These are phyloP conservation scores for Myxozyma sirexii DNA, from an alignment of 805 yeast species.

Conservation along the genomic window DNA sequence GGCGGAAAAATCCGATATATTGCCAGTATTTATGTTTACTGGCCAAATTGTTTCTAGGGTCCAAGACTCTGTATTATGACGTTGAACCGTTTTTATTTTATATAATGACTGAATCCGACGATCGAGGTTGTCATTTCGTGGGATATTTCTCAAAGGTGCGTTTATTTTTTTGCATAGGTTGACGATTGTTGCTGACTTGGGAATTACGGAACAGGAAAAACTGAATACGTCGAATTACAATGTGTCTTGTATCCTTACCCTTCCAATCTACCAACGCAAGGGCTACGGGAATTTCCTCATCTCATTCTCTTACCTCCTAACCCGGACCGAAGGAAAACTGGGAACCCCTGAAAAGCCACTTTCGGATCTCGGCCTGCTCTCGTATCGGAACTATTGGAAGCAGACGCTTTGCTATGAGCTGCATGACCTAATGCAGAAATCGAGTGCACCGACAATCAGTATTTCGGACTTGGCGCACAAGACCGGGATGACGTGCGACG, in stretches of 20 bases:
- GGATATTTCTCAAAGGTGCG: constrained; percentile 91
- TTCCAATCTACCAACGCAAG: constrained; percentile 82
- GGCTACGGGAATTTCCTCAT: constrained; percentile 90
- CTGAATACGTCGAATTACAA: constrained; percentile 75
- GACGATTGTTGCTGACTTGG: neutral
- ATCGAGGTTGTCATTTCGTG: constrained; percentile 68
- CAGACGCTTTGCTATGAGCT: constrained; percentile 59
- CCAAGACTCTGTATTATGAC: constrained; percentile 90
- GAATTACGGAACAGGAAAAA: constrained; percentile 38
- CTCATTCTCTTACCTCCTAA: constrained; percentile 81
- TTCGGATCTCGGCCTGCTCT: constrained; percentile 78
- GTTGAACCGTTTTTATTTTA: constrained; percentile 95
- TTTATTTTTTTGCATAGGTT: neutral
- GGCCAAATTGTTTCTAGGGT: constrained; percentile 85
- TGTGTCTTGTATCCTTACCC: constrained; percentile 84
- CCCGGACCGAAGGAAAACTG: constrained; percentile 70
- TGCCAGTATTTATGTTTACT: constrained; percentile 89
- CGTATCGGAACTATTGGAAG: constrained; percentile 89
- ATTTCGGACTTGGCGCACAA: constrained; percentile 63
- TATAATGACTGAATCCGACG: constrained; percentile 71
- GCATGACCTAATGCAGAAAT: constrained; percentile 27
- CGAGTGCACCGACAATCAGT: constrained; percentile 42
- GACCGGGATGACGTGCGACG: constrained; percentile 87
- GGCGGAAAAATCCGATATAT: constrained; percentile 74
- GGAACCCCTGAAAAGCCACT: constrained; percentile 98